Percentiles rank a stretch among this genome's conserved stretches.
phyloP scores from a whole-genome alignment of 106 monocot species.

The Phalaenopsis aphrodite region DNA sequence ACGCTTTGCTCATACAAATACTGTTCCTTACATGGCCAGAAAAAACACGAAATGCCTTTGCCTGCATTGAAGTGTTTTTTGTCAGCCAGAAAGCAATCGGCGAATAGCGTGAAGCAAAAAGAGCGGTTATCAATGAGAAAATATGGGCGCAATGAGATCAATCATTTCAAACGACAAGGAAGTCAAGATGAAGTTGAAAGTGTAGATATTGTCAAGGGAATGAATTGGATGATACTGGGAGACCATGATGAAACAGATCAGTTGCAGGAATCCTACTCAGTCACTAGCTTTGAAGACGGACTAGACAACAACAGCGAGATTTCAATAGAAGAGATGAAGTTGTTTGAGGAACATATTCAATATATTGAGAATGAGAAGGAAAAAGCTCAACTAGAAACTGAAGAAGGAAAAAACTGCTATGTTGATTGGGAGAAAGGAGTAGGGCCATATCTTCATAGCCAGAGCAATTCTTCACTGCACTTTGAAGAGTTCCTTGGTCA shows the following conservation, averaged over 20 bases:
- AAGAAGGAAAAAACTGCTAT: neutral
- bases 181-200: neutral
- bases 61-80: conserved; percentile 37
- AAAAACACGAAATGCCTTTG: conserved; percentile 13
- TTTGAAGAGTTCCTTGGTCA: neutral
- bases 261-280: conserved; percentile 9
- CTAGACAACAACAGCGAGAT: conserved; percentile 23
- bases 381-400: neutral
- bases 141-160: conserved; percentile 2
- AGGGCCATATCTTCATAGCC: neutral
- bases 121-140: conserved; percentile 24
- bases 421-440: neutral
- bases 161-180: neutral
- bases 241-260: conserved; percentile 22
- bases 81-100: conserved; percentile 26
- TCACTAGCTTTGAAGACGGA: conserved; percentile 10
- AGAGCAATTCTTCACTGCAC: neutral
- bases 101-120: conserved; percentile 27
- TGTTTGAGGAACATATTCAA: neutral
- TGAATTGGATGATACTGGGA: conserved; percentile 41
- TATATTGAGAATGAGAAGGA: conserved; percentile 6
- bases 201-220: neutral
- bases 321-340: conserved; percentile 13
- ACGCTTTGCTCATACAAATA: conserved; percentile 56
- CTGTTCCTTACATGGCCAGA: conserved; percentile 63